Evolutionary conservation across 495 filamentous ascomycete genomes (phyloP).

Genomic region (Echria macrotheca): DNA sequence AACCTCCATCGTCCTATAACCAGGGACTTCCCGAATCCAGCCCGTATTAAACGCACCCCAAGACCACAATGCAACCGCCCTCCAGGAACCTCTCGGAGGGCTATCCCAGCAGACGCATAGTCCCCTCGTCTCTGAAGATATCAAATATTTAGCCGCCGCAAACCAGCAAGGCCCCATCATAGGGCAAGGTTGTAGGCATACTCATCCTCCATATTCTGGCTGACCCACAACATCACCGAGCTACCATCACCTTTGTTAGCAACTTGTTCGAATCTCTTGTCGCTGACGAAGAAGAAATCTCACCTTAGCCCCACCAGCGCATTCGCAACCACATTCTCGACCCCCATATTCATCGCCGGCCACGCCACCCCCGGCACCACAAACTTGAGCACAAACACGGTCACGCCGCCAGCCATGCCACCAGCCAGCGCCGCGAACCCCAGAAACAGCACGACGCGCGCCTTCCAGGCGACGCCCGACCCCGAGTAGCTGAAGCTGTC

Average conservation of each 20-base stretch:
- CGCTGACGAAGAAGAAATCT: conserved; percentile 23
- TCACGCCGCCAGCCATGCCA: conserved; percentile 86
- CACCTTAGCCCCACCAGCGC: conserved; percentile 82
- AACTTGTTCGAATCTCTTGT: neutral
- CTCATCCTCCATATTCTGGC: conserved; percentile 98
- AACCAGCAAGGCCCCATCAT: conserved; percentile 34
- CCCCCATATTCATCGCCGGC: conserved; percentile 86
- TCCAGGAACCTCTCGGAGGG: too few species aligned
- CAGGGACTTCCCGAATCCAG: too few species aligned
- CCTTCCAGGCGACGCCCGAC: conserved; percentile 90
- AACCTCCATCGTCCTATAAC: neutral
- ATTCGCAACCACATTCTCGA: conserved; percentile 89
- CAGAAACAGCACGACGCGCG: conserved; percentile 87
- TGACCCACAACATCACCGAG: conserved; percentile 88
- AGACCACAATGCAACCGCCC: too few species aligned
- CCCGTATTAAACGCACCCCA: too few species aligned
- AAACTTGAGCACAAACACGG: conserved; percentile 88
- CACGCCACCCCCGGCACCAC: conserved; percentile 71
- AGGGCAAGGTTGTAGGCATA: conserved; percentile 94
- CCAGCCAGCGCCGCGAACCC: conserved; percentile 93
- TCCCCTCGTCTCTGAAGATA: neutral
- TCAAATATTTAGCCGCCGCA: neutral
- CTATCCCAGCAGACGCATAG: neutral
- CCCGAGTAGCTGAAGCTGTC: conserved; percentile 87
- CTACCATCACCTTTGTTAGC: conserved; percentile 41